Percentiles rank a stretch among this genome's conserved stretches.
Evolutionary conservation across 768 basidiomycete species (phyloP).

Genomic region (Pleurotus pulmonarius): DNA sequence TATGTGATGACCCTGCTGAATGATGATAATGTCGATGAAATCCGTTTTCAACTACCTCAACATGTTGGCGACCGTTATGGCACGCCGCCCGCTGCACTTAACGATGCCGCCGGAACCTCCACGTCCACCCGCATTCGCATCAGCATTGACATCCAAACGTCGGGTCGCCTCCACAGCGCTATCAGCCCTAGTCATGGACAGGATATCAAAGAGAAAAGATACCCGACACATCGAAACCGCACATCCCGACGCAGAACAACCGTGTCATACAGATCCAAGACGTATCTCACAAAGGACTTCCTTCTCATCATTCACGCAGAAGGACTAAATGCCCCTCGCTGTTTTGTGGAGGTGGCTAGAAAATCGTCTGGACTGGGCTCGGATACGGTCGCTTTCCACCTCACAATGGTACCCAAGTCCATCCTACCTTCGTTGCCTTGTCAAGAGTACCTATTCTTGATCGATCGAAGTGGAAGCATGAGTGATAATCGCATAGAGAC

Average conservation of each 20-base stretch:
- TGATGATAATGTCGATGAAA: constrained; percentile 41
- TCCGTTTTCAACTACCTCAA: constrained; percentile 54
- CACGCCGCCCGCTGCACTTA: constrained; percentile 32
- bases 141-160: constrained; percentile 44
- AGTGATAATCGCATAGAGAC: constrained; percentile 30
- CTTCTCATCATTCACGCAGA: constrained; percentile 45
- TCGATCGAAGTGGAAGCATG: constrained; percentile 63
- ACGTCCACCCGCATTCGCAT: constrained; percentile 34
- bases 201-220: constrained; percentile 26
- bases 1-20: constrained; percentile 53
- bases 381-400: constrained; percentile 44
- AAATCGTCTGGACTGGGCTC: constrained; percentile 16
- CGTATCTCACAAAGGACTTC: constrained; percentile 46
- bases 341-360: constrained; percentile 44
- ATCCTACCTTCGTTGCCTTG: constrained; percentile 32
- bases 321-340: constrained; percentile 49
- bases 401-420: constrained; percentile 54
- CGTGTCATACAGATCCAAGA: constrained; percentile 33
- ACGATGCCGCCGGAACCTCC: constrained; percentile 22
- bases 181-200: constrained; percentile 39
- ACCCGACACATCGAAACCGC: constrained; percentile 29
- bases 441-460: constrained; percentile 59
- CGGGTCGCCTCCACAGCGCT: constrained; percentile 35
- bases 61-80: constrained; percentile 53
- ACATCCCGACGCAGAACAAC: constrained; percentile 37